Base-by-base conservation (phyloP, 371 early-diverging fungal genomes). In the Syncephalastrum contaminatum region DNA sequence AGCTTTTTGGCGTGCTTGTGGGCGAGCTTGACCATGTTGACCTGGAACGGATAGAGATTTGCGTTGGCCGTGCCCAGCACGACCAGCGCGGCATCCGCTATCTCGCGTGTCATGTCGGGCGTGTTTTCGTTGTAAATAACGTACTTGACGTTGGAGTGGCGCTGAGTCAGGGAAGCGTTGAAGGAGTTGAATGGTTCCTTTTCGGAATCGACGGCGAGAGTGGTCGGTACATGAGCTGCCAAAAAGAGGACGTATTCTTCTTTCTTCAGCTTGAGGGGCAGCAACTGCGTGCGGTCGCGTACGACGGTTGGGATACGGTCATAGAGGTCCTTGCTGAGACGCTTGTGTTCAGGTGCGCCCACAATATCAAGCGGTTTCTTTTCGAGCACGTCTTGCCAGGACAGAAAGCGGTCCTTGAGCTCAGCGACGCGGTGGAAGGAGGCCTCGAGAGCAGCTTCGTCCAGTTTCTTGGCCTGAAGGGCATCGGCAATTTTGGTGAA, bases 61-160 rank as follows among this genome's bases (percentile, higher is more conserved):
- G 67, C 80, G 44, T 79, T 79, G 21, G 73, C 80, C 15, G 80
- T 79, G 7, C 74, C 80, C 16, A 79, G 22, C 43, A 79, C 57
- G 8, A 79, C 65, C 50, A 53, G 59, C 18, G 62, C 63, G 1
- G 73, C 72, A 4, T 52, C 41, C 4, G 54, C 20, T 5, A 79
- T 67, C 6, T 52, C 25, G 1, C 55, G 47, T 2, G 60, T 22
- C 44, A 58, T 15, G 15, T 66, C 53, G 2, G 27, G 41, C 2
- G 49, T 55, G 18, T 57, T 44, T 47, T 67, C 58, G 24, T 70
- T 54, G 45, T 64, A 75, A 10, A 73, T 59, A 15, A 75, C 47
- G 22, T 73, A 73, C 12, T 64, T 52, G 2, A 70, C 58, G n/a
- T 73, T 71, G 18, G 30, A 14, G 36, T 70, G 68, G 10, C 71